Evolutionary conservation across 2,329 filamentous ascomycete genomes (phyloP), one percentile per base, ranked within the genome.

Genomic region (Elsinoe arachidis): DNA sequence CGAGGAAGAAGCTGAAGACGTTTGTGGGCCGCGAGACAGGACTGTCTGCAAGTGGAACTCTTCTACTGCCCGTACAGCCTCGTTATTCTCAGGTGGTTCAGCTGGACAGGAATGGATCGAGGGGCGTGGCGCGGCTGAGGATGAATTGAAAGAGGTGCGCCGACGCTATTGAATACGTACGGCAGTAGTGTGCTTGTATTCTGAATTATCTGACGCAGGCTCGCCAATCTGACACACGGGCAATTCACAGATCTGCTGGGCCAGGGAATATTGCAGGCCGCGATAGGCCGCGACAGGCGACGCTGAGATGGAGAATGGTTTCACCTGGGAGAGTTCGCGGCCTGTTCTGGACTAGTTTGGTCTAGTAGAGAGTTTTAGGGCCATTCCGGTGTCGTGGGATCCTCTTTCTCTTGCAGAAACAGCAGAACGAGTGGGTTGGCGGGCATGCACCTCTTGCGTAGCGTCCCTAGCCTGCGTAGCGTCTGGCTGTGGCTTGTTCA

Each of bases 61-160:
- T 51, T 30, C 23, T 35, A 34, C 17, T n/a, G 37, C 35, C 33
- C n/a, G 46, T 34, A 26, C 41, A 46, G 41, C 41, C 41, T 46
- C 41, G 41, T 26, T 46, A 11, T 46, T 19, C 19, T n/a, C 39
- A 19, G 21, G 19, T 43, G 2, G 19, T 46, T 12, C 19, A 23
- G 19, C 17, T 15, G 11, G 41, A 15, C 23, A n/a, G 17, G 15
- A 34, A 30, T 30, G 26, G 26, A 35, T 34, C 19, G 46, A 51
- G 46, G 46, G 46, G 46, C 26, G 37, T 19, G 15, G 26, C 46
- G 46, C 46, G 46, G 46, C 46, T 51, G 46, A 51, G 46, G 30
- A 11, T 30, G 26, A 30, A 7, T 17, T 34, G 46, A 51, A 51
- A 14, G 19, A 35, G 46, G 46, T 30, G 26, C 26, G 41, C 41